These are phyloP conservation scores for Bromus sterilis DNA, from an alignment of 176 grass and related monocot species.

Conservation along the genomic window DNA sequence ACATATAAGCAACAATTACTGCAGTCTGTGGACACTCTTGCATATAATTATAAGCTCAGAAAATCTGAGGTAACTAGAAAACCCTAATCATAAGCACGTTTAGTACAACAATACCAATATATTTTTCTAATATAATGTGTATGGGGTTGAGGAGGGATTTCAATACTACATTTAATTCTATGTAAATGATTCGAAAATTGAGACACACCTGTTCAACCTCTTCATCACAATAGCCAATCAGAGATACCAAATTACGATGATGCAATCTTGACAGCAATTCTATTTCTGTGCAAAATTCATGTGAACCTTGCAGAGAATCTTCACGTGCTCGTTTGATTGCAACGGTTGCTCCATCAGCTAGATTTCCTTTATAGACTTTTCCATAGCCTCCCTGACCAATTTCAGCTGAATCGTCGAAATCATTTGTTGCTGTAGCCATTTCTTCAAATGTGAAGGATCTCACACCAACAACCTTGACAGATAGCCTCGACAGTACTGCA, in stretches of 20 bases:
- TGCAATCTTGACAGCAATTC: constrained; percentile 81
- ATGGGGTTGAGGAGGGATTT: no score
- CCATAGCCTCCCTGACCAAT: constrained; percentile 93
- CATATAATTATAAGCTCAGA: not conserved
- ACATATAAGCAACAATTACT: constrained; percentile 7
- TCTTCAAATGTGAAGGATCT: constrained; percentile 79
- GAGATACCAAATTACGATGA: no score
- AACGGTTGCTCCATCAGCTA: constrained; percentile 69
- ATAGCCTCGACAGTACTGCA: constrained; percentile 50
- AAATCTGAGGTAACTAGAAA: not conserved
- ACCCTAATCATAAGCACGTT: not conserved
- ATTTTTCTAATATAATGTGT: not conserved
- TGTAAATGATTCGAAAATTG: not conserved
- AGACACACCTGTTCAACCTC: constrained; percentile 67
- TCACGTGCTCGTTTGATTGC: constrained; percentile 87
- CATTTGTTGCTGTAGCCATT: constrained; percentile 58
- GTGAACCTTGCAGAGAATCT: constrained; percentile 83
- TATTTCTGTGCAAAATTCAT: constrained; percentile 90
- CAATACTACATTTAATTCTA: not conserved
- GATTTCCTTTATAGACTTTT: constrained; percentile 76
- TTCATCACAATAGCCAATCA: constrained; percentile 95
- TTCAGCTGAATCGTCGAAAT: constrained; percentile 64
- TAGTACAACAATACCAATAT: not conserved
- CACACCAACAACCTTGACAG: constrained; percentile 75
- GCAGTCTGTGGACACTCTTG: not conserved